These are phyloP conservation scores for Wallacemonas sp. DNA, from an alignment of 208 protist species.

Conservation along the genomic window DNA sequence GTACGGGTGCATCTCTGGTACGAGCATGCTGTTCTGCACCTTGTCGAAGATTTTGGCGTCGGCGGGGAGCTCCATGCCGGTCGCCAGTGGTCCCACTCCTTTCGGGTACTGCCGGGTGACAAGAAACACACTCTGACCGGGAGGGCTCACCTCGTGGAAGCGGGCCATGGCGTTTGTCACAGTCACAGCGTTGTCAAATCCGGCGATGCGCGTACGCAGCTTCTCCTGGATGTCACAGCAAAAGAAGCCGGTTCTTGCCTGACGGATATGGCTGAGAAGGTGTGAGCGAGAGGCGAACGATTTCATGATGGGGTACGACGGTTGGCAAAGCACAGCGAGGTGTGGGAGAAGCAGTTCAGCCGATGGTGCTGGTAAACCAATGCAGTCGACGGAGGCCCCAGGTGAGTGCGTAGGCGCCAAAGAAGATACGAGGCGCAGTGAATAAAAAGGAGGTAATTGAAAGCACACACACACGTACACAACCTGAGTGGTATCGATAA, in stretches of 20 bases:
- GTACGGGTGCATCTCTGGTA: constrained; percentile 20
- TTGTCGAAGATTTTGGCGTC: constrained; percentile 23
- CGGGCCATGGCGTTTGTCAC: constrained; percentile 23
- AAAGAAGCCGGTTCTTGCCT: constrained; percentile 55
- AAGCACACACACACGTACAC: too few species aligned
- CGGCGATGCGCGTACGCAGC: constrained; percentile 8
- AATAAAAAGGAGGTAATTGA: too few species aligned
- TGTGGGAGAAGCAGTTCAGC: too few species aligned
- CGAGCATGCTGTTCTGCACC: constrained; percentile 26
- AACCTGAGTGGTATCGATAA: too few species aligned
- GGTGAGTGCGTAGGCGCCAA: too few species aligned
- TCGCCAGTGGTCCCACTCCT: constrained; percentile 15
- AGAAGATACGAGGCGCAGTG: too few species aligned
- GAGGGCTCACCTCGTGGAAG: constrained; percentile 13
- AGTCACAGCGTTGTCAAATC: constrained; percentile 24
- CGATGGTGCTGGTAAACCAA: too few species aligned
- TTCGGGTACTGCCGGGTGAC: constrained; percentile 43
- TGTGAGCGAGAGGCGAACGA: background rate
- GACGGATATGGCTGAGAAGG: background rate
- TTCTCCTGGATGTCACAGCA: constrained; percentile 62
- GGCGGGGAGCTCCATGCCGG: constrained; percentile 15
- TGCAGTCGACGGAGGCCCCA: too few species aligned
- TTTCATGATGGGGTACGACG: too few species aligned
- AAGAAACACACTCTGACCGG: constrained; percentile 20
- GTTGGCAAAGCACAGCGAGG: too few species aligned